phyloP scores from a whole-genome alignment of 208 protist genomes.

The Acanthamoeba divionensis region DNA sequence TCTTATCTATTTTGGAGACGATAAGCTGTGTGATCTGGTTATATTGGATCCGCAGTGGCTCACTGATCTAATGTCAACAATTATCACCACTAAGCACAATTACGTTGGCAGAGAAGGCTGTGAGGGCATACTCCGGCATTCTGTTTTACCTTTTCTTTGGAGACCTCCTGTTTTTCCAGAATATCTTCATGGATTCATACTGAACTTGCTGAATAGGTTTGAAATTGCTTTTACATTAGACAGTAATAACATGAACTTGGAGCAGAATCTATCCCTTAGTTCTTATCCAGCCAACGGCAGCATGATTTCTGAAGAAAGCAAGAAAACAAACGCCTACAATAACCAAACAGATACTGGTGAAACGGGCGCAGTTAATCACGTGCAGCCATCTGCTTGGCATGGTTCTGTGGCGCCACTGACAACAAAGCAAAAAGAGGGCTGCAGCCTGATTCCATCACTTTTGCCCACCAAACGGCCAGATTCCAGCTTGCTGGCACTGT shows the following conservation, averaged over 20 bases:
- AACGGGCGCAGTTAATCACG: not conserved
- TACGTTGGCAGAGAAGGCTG: slow-evolving; percentile 1
- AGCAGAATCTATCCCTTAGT: no score
- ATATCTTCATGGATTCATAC: slow-evolving; percentile 20
- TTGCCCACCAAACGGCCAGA: slow-evolving; percentile 6
- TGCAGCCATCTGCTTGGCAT: not conserved
- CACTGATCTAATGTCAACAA: slow-evolving; percentile 7
- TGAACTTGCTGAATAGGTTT: slow-evolving; percentile 41
- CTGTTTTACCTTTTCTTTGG: slow-evolving; percentile 36
- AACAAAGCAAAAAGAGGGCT: not conserved
- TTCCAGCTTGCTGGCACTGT: not conserved
- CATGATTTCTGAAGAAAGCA: not conserved
- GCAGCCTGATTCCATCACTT: slow-evolving; percentile 8
- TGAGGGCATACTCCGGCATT: slow-evolving; percentile 38
- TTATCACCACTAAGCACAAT: slow-evolving; percentile 53
- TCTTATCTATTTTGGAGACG: slow-evolving; percentile 36
- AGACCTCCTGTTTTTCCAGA: not conserved
- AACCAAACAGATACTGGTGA: not conserved
- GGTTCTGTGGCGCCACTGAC: not conserved
- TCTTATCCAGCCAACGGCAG: not conserved
- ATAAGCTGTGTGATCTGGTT: slow-evolving; percentile 36
- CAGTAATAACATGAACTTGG: not conserved
- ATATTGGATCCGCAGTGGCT: slow-evolving; percentile 48
- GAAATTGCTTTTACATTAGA: slow-evolving; percentile 29
- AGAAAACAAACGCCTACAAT: not conserved